These are phyloP conservation scores for Kwoniella sp. DNA, from an alignment of 768 basidiomycete species.

Conservation along the genomic window DNA sequence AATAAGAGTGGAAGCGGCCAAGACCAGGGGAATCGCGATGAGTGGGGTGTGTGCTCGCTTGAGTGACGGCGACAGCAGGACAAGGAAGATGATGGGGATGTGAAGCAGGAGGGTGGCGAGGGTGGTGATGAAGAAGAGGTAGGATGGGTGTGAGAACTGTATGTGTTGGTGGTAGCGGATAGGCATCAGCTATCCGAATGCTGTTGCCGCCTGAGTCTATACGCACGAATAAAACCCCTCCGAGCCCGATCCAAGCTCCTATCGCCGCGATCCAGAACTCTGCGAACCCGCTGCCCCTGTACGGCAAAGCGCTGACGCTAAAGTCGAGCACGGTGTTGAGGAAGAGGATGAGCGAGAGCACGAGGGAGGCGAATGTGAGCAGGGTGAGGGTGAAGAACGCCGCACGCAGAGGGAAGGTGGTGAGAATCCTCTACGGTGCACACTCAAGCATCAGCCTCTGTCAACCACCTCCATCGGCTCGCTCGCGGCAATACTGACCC, in stretches of 20 bases:
- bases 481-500: conserved; percentile 22
- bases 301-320: conserved; percentile 21
- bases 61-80: conserved; percentile 36
- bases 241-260: conserved; percentile 46
- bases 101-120: conserved; percentile 39
- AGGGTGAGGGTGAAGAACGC: conserved; percentile 37
- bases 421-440: conserved; percentile 38
- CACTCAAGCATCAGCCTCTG: not conserved
- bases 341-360: conserved; percentile 38
- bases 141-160: conserved; percentile 47
- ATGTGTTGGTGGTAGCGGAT: not conserved
- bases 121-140: conserved; percentile 48
- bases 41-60: conserved; percentile 34
- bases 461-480: not conserved
- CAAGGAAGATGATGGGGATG: conserved; percentile 42
- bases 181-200: not conserved
- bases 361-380: conserved; percentile 31
- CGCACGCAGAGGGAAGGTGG: conserved; percentile 39
- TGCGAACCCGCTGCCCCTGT: conserved; percentile 44
- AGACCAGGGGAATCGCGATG: conserved; percentile 35
- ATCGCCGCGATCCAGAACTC: conserved; percentile 47
- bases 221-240: conserved; percentile 43
- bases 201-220: no score
- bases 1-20: conserved; percentile 35
- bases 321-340: conserved; percentile 40